These are phyloP conservation scores for Pisolithus microcarpus DNA, from an alignment of 768 basidiomycete genomes.

Conservation along the genomic window DNA sequence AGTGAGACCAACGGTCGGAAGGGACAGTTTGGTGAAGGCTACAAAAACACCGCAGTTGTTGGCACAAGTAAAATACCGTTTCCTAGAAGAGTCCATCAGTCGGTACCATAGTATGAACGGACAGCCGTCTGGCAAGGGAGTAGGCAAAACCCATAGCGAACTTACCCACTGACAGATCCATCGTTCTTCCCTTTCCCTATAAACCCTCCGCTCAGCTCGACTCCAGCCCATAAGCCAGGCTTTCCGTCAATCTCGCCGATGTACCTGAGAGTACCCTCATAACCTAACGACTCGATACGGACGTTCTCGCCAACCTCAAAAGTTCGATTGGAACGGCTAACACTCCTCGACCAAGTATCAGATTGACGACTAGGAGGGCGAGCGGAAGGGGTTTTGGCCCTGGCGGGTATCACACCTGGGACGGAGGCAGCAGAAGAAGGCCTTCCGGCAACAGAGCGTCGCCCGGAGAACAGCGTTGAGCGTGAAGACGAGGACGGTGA, in stretches of 20 bases:
- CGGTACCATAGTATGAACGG: neutral
- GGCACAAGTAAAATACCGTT: constrained; percentile 80
- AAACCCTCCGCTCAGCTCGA: constrained; percentile 82
- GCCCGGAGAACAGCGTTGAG: constrained; percentile 32
- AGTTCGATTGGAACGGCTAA: constrained; percentile 36
- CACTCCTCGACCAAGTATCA: constrained; percentile 44
- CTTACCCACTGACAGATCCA: constrained; percentile 84
- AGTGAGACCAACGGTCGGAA: constrained; percentile 58
- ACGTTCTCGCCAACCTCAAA: constrained; percentile 79
- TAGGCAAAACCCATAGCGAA: constrained; percentile 7
- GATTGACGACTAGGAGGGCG: constrained; percentile 65
- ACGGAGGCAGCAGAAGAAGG: constrained; percentile 56
- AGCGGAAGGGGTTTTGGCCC: constrained; percentile 48
- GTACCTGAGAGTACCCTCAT: constrained; percentile 77
- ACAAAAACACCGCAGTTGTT: constrained; percentile 90
- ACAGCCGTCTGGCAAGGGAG: neutral
- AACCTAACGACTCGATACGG: constrained; percentile 79
- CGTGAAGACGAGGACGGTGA: constrained; percentile 45
- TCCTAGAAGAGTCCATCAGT: constrained; percentile 35
- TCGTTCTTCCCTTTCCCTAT: constrained; percentile 93
- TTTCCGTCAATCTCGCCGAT: constrained; percentile 86
- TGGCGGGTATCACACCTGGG: constrained; percentile 33
- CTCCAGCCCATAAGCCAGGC: constrained; percentile 86
- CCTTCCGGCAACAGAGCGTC: constrained; percentile 45
- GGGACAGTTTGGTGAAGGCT: constrained; percentile 70